Conservation (phyloP, 163 green algal genomes). For the Scenedesmus sp. region DNA sequence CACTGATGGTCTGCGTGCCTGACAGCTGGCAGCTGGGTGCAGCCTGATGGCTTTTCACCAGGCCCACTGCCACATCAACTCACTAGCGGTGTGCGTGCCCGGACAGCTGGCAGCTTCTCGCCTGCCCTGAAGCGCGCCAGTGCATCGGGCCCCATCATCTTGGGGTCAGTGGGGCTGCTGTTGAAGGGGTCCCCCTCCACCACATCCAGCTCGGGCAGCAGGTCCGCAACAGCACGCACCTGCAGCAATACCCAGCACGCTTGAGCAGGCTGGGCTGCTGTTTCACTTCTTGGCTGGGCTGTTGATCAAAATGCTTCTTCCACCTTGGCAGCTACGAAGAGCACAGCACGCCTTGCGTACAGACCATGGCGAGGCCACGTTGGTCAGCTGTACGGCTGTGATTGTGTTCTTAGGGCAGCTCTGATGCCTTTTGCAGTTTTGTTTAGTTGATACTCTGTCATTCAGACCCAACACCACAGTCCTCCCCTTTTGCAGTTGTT, state of each 20-base stretch:
- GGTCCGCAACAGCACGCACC: slow-evolving; percentile 90
- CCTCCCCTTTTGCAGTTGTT: too few species aligned
- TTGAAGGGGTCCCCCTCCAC: slow-evolving; percentile 95
- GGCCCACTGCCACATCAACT: not conserved
- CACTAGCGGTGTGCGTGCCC: slow-evolving; percentile 89
- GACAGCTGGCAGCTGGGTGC: not conserved
- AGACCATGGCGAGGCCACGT: too few species aligned
- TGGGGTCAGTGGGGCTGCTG: slow-evolving; percentile 88
- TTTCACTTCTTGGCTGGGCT: too few species aligned
- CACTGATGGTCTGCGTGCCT: slow-evolving; percentile 79
- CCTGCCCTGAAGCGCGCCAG: slow-evolving; percentile 74
- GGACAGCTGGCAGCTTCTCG: slow-evolving; percentile 77
- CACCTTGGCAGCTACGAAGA: too few species aligned
- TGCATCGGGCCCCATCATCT: slow-evolving; percentile 93
- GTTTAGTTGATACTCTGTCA: too few species aligned
- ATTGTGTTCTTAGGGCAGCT: too few species aligned
- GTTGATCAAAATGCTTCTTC: too few species aligned
- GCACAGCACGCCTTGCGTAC: too few species aligned
- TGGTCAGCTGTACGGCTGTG: too few species aligned
- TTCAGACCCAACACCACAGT: too few species aligned
- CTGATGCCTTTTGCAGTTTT: too few species aligned
- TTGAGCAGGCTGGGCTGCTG: slow-evolving; percentile 61
- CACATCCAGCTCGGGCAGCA: slow-evolving; percentile 94
- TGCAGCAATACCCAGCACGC: slow-evolving; percentile 48
- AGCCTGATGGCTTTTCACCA: too few species aligned